These are phyloP conservation scores for Cucurbita pepo DNA, from an alignment of 306 rosid genomes.

Conservation along the genomic window DNA sequence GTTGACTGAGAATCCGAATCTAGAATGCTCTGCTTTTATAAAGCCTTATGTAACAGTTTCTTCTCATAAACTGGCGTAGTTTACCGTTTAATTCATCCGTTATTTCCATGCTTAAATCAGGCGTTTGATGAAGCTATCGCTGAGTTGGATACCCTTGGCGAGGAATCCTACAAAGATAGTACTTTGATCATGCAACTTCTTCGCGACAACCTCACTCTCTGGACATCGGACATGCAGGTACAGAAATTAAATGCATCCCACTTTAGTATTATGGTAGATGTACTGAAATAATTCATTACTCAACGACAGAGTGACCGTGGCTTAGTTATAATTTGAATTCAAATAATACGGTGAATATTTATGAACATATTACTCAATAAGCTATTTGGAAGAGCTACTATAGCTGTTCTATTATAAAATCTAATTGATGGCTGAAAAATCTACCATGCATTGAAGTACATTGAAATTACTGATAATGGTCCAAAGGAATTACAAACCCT, in stretches of 20 bases:
- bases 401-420: background rate
- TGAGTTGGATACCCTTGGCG: conserved; percentile 93
- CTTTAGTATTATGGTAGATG: background rate
- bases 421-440: background rate
- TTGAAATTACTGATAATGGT: background rate
- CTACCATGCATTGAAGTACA: background rate
- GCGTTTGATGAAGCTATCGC: conserved; percentile 99
- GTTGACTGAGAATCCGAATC: background rate
- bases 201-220: conserved; percentile 95
- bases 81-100: background rate
- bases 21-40: background rate
- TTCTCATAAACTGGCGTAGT: background rate
- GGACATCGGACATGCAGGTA: conserved; percentile 99
- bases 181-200: conserved; percentile 99
- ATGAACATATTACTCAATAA: background rate
- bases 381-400: background rate
- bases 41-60: background rate
- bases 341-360: background rate
- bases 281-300: background rate
- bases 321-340: background rate
- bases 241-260: background rate
- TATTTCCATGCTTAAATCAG: conserved; percentile 15
- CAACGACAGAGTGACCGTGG: background rate
- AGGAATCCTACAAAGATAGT: conserved; percentile 98
- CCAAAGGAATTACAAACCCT: no score